Evolutionary conservation across 78 protist species (phyloP).

Genomic region (Blattamonas nauphoetae): DNA sequence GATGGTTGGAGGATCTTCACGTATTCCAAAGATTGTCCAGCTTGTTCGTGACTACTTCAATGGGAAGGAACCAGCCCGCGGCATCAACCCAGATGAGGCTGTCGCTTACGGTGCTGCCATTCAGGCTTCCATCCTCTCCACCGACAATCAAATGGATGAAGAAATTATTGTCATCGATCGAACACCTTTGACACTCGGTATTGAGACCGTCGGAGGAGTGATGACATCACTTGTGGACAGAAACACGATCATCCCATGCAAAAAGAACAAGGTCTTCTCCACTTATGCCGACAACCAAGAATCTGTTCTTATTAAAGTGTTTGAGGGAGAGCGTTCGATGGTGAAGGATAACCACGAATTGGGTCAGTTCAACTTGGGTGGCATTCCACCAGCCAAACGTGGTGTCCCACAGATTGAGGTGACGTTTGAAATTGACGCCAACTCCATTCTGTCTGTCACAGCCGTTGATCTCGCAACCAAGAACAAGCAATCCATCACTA

Average conservation of each 20-base stretch:
- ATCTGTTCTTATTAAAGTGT: conserved; percentile 7
- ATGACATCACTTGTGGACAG: conserved; percentile 85
- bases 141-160: background rate
- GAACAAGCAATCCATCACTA: conserved; percentile 67
- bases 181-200: conserved; percentile 88
- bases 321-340: conserved; percentile 92
- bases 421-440: conserved; percentile 76
- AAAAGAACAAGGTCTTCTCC: conserved; percentile 88
- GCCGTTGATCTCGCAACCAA: conserved; percentile 88
- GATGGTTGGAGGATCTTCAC: conserved; percentile 97
- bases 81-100: conserved; percentile 99
- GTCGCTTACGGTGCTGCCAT: conserved; percentile 98
- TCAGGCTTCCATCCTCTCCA: conserved; percentile 91
- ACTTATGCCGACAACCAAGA: conserved; percentile 93
- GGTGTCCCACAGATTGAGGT: conserved; percentile 91
- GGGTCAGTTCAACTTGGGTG: conserved; percentile 79
- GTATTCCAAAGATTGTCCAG: conserved; percentile 94
- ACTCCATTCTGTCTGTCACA: conserved; percentile 79
- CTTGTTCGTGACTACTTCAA: conserved; percentile 87
- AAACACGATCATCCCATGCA: conserved; percentile 84
- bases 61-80: conserved; percentile 91
- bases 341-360: conserved; percentile 78
- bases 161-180: conserved; percentile 75
- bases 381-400: conserved; percentile 89
- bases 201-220: conserved; percentile 92